phyloP scores from a whole-genome alignment of 2,329 filamentous ascomycete species.

The Colletotrichum somersetense region DNA sequence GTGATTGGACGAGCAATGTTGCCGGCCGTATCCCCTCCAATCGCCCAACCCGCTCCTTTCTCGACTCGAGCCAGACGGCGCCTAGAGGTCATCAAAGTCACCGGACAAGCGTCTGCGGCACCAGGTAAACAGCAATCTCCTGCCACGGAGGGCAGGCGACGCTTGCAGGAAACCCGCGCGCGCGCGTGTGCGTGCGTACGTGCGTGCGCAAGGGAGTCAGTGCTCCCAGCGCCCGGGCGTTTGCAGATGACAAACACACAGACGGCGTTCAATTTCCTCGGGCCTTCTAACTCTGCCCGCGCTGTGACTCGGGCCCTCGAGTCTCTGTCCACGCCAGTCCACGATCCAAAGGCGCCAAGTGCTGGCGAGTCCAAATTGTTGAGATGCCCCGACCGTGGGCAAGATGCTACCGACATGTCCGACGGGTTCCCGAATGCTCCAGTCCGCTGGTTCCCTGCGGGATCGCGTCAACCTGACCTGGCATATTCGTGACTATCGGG shows the following conservation, averaged over 20 bases:
- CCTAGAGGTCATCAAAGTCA: neutral
- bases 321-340: neutral
- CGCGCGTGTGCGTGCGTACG: too few species aligned
- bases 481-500: neutral
- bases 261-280: neutral
- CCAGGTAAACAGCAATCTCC: neutral
- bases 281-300: neutral
- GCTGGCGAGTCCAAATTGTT: conserved; percentile 2
- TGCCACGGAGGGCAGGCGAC: neutral
- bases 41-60: too few species aligned
- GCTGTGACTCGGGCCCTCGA: neutral
- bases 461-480: conserved; percentile 6
- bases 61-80: neutral
- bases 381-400: neutral
- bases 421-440: neutral
- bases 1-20: neutral
- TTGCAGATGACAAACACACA: conserved; percentile 25
- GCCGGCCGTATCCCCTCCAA: too few species aligned
- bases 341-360: conserved; percentile 1
- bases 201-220: conserved; percentile 16
- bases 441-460: neutral
- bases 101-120: neutral
- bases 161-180: neutral
- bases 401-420: neutral
- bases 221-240: conserved; percentile 22